A percentile compares a stretch with the other conserved stretches of the same genome.
phyloP scores from a whole-genome alignment of 2,329 filamentous ascomycete genomes.

The Torrubiellomyces zombiae region DNA sequence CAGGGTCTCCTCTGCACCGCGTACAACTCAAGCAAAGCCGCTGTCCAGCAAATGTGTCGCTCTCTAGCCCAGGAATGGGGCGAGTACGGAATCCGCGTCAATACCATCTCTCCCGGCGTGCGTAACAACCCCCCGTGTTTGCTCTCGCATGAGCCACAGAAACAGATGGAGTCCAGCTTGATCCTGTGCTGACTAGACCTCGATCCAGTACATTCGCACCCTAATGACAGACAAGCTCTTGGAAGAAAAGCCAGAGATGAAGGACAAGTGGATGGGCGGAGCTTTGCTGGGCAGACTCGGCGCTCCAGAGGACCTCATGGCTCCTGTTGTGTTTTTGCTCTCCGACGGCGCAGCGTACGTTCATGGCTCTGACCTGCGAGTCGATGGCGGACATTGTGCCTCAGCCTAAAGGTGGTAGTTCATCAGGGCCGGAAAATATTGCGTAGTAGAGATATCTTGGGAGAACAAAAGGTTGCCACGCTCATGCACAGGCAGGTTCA shows the following conservation, averaged over 20 bases:
- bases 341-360: slow-evolving; percentile 58
- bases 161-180: not conserved
- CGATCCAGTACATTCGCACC: slow-evolving; percentile 52
- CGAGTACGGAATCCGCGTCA: slow-evolving; percentile 44
- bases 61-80: slow-evolving; percentile 48
- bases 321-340: slow-evolving; percentile 56
- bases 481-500: too few relatives aligned
- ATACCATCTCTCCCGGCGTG: slow-evolving; percentile 46
- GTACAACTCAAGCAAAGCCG: slow-evolving; percentile 47
- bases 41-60: slow-evolving; percentile 40
- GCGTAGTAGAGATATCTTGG: too few relatives aligned
- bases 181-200: slow-evolving; percentile 13
- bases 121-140: slow-evolving; percentile 4
- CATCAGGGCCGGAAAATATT: too few relatives aligned
- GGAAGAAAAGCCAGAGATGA: slow-evolving; percentile 52
- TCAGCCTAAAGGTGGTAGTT: too few relatives aligned
- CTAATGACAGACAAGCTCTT: slow-evolving; percentile 76
- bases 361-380: slow-evolving; percentile 55
- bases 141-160: not conserved
- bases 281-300: slow-evolving; percentile 69
- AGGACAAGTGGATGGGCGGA: slow-evolving; percentile 56
- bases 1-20: slow-evolving; percentile 46
- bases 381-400: slow-evolving; percentile 50
- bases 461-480: too few relatives aligned
- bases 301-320: slow-evolving; percentile 51